A percentile compares a stretch with the other conserved stretches of the same genome.
These are phyloP conservation scores for Rhodotorula sp. DNA, from an alignment of 1,284 basidiomycete species.

Conservation along the genomic window DNA sequence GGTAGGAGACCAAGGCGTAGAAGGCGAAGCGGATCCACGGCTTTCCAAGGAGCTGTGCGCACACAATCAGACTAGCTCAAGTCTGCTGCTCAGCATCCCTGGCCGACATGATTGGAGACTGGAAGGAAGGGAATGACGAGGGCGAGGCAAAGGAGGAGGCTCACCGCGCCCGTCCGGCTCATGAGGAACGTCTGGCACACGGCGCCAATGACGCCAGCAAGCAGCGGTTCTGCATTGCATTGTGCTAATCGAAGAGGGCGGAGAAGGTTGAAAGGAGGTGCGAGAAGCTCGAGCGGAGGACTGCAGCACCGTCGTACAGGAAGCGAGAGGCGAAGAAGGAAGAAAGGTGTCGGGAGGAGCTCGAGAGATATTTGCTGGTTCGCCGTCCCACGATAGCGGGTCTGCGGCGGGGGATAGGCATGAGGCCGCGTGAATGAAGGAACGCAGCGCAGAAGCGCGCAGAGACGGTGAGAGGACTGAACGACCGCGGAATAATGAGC, in stretches of 20 bases:
- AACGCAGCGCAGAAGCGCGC: neutral
- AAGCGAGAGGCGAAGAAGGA: too few relatives aligned
- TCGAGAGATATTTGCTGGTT: neutral
- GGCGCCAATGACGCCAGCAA: neutral
- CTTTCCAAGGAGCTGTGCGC: neutral
- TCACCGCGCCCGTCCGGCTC: neutral
- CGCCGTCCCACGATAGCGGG: neutral
- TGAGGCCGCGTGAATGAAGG: neutral
- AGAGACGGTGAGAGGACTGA: neutral
- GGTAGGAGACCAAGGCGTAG: neutral
- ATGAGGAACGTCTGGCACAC: constrained; percentile 1
- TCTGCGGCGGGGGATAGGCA: neutral
- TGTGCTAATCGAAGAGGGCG: neutral
- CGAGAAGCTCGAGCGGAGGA: too few relatives aligned
- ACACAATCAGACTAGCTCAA: neutral
- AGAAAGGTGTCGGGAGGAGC: neutral
- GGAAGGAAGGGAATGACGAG: neutral
- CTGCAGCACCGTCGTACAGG: too few relatives aligned
- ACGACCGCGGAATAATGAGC: too few relatives aligned
- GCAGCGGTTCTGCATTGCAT: neutral
- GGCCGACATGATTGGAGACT: too few relatives aligned
- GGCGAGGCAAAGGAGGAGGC: neutral
- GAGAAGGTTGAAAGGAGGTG: neutral
- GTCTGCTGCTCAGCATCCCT: too few relatives aligned
- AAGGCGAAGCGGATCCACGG: neutral